A percentile compares a stretch with the other conserved stretches of the same genome.
Conservation (phyloP, 2,329 filamentous ascomycete genomes). For the Trichoderma breve region DNA sequence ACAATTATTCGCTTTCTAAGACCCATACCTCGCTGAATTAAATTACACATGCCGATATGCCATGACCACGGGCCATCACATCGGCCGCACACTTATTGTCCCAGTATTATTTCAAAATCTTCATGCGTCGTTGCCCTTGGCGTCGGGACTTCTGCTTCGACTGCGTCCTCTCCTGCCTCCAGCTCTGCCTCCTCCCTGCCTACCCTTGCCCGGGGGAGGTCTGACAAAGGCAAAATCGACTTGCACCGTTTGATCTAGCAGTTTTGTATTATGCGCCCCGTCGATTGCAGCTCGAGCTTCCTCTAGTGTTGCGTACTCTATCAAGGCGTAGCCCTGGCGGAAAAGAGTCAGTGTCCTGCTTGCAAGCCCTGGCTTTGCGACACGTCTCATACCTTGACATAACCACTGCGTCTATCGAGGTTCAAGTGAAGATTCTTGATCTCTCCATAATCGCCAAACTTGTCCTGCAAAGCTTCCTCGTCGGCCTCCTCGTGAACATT, state of each 20-base stretch:
- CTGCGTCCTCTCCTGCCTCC: constrained; percentile 46
- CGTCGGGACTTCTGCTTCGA: constrained; percentile 49
- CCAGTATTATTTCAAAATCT: background rate
- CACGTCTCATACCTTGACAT: constrained; percentile 66
- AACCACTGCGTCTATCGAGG: constrained; percentile 76
- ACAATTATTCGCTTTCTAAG: background rate
- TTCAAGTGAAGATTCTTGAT: constrained; percentile 87
- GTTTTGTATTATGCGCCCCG: constrained; percentile 71
- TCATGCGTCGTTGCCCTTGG: constrained; percentile 36
- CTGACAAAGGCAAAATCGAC: constrained; percentile 86
- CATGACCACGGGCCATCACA: constrained; percentile 10
- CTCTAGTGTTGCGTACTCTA: constrained; percentile 76
- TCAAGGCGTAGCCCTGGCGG: constrained; percentile 73
- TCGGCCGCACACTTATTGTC: constrained; percentile 13
- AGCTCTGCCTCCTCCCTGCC: constrained; percentile 36
- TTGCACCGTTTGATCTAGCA: constrained; percentile 76
- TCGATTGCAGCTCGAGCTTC: constrained; percentile 82
- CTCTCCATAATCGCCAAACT: constrained; percentile 80
- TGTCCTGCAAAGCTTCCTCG: constrained; percentile 77
- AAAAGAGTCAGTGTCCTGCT: background rate
- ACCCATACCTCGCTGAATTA: constrained; percentile 17
- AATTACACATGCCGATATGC: constrained; percentile 19
- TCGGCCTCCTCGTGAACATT: constrained; percentile 86
- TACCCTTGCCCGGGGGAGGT: constrained; percentile 59
- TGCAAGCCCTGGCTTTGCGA: background rate